Conservation (phyloP, 2,329 filamentous ascomycete species). For the Aspergillus fructus region DNA sequence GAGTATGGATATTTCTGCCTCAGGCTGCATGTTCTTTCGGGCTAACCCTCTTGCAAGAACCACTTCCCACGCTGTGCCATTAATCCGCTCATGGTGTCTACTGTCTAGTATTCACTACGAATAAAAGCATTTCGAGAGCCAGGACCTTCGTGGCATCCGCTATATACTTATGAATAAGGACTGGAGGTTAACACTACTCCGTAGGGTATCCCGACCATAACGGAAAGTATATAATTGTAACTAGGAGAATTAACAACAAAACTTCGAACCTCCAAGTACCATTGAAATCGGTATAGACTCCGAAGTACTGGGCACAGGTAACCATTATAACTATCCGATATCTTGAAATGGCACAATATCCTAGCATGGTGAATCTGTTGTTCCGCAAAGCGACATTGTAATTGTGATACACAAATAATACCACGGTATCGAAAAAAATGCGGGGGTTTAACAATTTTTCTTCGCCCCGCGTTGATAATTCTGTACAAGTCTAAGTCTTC, state of each 20-base stretch:
- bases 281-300: no score
- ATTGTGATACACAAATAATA: constrained; percentile 4
- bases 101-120: not conserved
- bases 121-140: not conserved
- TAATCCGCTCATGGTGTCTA: not conserved
- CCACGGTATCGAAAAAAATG: constrained; percentile 4
- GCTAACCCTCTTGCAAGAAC: not conserved
- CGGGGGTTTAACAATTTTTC: constrained; percentile 7
- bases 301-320: no score
- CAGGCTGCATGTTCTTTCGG: not conserved
- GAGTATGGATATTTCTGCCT: not conserved
- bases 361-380: not conserved
- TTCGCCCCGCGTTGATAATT: not conserved
- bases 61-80: not conserved
- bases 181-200: not conserved
- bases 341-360: not conserved
- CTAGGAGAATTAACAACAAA: not conserved
- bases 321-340: not conserved
- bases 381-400: not conserved
- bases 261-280: not conserved
- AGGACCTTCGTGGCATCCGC: not conserved
- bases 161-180: not conserved
- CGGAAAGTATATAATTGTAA: not conserved
- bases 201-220: not conserved
- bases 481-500: not conserved